These are phyloP conservation scores for Lipomyces sp. DNA, from an alignment of 805 yeast genomes.

Conservation along the genomic window DNA sequence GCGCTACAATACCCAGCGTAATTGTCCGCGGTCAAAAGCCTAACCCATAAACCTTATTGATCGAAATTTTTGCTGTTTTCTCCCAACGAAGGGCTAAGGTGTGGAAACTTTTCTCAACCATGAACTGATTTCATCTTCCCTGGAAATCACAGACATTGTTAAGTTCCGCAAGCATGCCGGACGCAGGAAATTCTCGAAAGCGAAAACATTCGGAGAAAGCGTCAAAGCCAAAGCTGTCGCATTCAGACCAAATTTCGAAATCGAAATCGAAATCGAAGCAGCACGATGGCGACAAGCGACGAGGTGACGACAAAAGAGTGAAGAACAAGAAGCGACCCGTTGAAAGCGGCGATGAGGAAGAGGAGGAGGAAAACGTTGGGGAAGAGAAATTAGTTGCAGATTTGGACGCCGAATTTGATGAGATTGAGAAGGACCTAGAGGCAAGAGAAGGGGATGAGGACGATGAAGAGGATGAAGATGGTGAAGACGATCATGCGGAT, in stretches of 20 bases:
- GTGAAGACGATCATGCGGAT: constrained; percentile 1
- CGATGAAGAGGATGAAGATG: constrained; percentile 42
- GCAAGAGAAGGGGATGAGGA: too few species aligned
- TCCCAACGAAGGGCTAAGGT: too few species aligned
- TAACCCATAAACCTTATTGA: too few species aligned
- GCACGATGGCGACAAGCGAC: not conserved
- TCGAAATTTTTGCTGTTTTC: too few species aligned
- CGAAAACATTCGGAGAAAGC: constrained; percentile 4
- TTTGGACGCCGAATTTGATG: constrained; percentile 27
- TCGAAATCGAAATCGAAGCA: not conserved
- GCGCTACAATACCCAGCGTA: too few species aligned
- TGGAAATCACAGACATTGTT: not conserved
- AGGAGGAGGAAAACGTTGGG: constrained; percentile 2
- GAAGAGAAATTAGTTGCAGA: constrained; percentile 21
- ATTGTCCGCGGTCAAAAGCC: too few species aligned
- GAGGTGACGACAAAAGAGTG: not conserved
- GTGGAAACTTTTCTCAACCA: too few species aligned
- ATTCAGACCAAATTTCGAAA: not conserved
- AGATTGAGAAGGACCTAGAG: constrained; percentile 23
- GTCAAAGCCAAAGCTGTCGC: not conserved
- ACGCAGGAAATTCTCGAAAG: not conserved
- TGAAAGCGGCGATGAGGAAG: constrained; percentile 9
- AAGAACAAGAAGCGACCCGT: not conserved
- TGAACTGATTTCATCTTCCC: too few species aligned
- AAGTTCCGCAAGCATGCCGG: constrained; percentile 2